These are phyloP conservation scores for Paecilomyces variotii DNA, from an alignment of 2,329 filamentous ascomycete species.

Conservation along the genomic window DNA sequence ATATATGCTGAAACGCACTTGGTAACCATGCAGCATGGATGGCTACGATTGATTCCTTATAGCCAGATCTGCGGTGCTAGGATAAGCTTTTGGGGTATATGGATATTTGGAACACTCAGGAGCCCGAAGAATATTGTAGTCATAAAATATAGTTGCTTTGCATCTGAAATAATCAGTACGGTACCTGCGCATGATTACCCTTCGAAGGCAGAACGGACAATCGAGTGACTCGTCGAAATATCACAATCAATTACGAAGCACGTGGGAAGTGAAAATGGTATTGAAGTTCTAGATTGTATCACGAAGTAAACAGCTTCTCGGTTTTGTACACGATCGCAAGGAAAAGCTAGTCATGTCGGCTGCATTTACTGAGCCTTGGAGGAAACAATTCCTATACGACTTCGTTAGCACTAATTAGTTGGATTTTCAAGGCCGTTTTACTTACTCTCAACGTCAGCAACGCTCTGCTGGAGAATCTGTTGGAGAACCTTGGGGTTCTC, in stretches of 20 bases:
- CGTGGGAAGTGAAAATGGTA: slow-evolving; percentile 20
- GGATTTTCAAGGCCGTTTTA: slow-evolving; percentile 5
- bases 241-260: slow-evolving; percentile 3
- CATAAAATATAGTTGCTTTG: not conserved
- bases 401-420: slow-evolving; percentile 7
- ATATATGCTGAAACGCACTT: not conserved
- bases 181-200: not conserved
- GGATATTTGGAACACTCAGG: not conserved
- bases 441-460: slow-evolving; percentile 92
- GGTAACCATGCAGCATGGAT: not conserved
- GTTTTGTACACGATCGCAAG: slow-evolving; percentile 34
- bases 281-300: slow-evolving; percentile 18
- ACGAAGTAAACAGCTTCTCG: slow-evolving; percentile 26
- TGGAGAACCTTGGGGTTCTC: slow-evolving; percentile 96
- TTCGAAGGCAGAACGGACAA: not conserved
- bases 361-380: slow-evolving; percentile 33
- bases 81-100: not conserved
- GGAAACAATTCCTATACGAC: slow-evolving; percentile 28
- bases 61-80: not conserved
- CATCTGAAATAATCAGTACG: not conserved
- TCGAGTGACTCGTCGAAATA: not conserved
- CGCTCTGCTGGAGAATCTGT: slow-evolving; percentile 95
- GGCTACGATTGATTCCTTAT: not conserved
- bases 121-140: not conserved
- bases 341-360: slow-evolving; percentile 19